Percentiles rank a stretch among this genome's conserved stretches.
These are phyloP conservation scores for Myrica gale DNA, from an alignment of 306 rosid species.

Conservation along the genomic window DNA sequence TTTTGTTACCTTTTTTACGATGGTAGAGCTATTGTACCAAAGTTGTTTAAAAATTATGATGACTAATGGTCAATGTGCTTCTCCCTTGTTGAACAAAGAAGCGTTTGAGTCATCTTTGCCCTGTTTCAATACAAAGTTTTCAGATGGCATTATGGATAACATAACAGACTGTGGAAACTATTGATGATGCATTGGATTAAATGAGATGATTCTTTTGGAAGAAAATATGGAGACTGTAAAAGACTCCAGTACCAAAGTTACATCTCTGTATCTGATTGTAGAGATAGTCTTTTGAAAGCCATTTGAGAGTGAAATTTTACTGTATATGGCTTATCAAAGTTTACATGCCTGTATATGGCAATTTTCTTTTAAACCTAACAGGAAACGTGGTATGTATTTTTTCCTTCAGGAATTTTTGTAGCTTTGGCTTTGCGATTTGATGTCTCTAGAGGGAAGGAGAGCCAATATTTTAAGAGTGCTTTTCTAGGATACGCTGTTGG, in stretches of 20 bases:
- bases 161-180: background rate
- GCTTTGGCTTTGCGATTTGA: constrained; percentile 97
- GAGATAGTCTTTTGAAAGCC: constrained; percentile 1
- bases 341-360: no score
- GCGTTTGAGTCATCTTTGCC: background rate
- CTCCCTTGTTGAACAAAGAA: background rate
- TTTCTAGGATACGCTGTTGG: constrained; percentile 82
- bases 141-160: background rate
- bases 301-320: background rate
- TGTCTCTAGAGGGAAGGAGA: constrained; percentile 75
- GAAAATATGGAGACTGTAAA: constrained; percentile 8
- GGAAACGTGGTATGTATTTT: background rate
- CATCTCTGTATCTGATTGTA: background rate
- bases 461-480: constrained; percentile 92
- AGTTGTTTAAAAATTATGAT: background rate
- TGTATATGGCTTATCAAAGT: background rate
- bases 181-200: constrained; percentile 1
- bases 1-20: background rate
- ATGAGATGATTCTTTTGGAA: background rate
- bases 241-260: background rate
- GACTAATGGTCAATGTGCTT: background rate
- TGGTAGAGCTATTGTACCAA: background rate
- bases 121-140: background rate
- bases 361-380: no score
- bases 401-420: constrained; percentile 79